phyloP scores from a whole-genome alignment of 495 filamentous ascomycete genomes.

The Hypoxylon intermedium region DNA sequence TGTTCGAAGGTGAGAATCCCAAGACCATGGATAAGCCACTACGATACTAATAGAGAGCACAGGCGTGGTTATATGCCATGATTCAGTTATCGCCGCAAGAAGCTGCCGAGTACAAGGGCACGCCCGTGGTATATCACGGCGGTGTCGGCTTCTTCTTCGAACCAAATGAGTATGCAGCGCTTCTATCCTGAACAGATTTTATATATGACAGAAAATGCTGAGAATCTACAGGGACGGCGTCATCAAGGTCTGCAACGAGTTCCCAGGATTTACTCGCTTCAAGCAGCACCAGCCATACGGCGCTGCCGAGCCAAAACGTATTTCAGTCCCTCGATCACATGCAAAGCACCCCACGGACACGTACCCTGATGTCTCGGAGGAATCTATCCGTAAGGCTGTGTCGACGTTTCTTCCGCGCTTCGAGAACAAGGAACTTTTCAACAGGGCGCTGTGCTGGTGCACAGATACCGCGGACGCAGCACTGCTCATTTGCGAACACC shows the following conservation, averaged over 20 bases:
- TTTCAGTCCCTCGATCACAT: slow-evolving; percentile 41
- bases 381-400: slow-evolving; percentile 51
- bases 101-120: slow-evolving; percentile 55
- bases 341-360: slow-evolving; percentile 45
- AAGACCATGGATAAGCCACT: too few relatives aligned
- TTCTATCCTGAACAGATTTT: slow-evolving; percentile 42
- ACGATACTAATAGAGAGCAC: slow-evolving; percentile 10
- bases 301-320: slow-evolving; percentile 58
- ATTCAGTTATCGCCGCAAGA: slow-evolving; percentile 60
- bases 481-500: slow-evolving; percentile 38
- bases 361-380: slow-evolving; percentile 57
- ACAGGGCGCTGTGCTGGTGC: slow-evolving; percentile 64
- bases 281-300: slow-evolving; percentile 57
- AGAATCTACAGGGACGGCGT: slow-evolving; percentile 23
- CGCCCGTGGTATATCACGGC: slow-evolving; percentile 60
- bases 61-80: slow-evolving; percentile 62
- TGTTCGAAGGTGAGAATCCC: slow-evolving; percentile 33
- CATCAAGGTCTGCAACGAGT: slow-evolving; percentile 41
- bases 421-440: slow-evolving; percentile 54
- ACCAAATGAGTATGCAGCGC: slow-evolving; percentile 54
- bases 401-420: slow-evolving; percentile 57
- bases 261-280: slow-evolving; percentile 38
- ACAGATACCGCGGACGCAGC: slow-evolving; percentile 60
- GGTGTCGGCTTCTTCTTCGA: slow-evolving; percentile 67
- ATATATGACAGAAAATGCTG: slow-evolving; percentile 38